phyloP scores from a whole-genome alignment of 768 basidiomycete genomes.

The Tricholoma saponaceum region DNA sequence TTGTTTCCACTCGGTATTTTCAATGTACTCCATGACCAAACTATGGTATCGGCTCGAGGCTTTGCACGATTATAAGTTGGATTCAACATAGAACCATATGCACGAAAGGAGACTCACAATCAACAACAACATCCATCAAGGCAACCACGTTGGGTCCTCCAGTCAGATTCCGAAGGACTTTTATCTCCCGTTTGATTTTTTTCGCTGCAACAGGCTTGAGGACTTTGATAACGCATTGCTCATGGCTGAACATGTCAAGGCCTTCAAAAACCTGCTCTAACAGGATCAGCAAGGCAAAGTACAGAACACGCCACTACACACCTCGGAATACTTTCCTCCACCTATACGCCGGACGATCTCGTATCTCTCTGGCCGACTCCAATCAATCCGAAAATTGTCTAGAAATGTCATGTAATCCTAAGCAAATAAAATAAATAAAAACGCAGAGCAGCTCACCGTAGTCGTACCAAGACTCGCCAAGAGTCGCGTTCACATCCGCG shows the following conservation, averaged over 20 bases:
- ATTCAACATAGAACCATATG: not conserved
- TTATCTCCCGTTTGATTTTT: conserved; percentile 75
- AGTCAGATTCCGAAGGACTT: conserved; percentile 64
- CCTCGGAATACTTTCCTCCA: conserved; percentile 66
- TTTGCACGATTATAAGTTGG: conserved; percentile 6
- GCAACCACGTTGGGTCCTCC: conserved; percentile 70
- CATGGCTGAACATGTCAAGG: conserved; percentile 49
- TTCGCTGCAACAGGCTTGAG: conserved; percentile 68
- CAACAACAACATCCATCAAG: conserved; percentile 64
- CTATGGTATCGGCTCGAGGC: conserved; percentile 57
- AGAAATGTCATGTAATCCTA: conserved; percentile 2
- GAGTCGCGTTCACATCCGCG: conserved; percentile 51
- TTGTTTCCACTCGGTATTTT: conserved; percentile 63
- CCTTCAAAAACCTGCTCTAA: conserved; percentile 50
- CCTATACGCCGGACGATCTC: conserved; percentile 62
- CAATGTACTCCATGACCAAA: conserved; percentile 65
- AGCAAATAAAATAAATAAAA: not conserved
- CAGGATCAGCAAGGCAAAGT: conserved; percentile 1
- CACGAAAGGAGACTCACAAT: conserved; percentile 28
- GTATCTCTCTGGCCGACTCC: conserved; percentile 65
- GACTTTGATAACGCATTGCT: conserved; percentile 64
- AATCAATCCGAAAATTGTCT: conserved; percentile 59
- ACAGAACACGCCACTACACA: conserved; percentile 18
- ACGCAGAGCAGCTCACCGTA: conserved; percentile 39
- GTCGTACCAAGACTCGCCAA: conserved; percentile 60